Evolutionary conservation across 345 rosid genomes (phyloP).

Genomic region (Turnera subulata): DNA sequence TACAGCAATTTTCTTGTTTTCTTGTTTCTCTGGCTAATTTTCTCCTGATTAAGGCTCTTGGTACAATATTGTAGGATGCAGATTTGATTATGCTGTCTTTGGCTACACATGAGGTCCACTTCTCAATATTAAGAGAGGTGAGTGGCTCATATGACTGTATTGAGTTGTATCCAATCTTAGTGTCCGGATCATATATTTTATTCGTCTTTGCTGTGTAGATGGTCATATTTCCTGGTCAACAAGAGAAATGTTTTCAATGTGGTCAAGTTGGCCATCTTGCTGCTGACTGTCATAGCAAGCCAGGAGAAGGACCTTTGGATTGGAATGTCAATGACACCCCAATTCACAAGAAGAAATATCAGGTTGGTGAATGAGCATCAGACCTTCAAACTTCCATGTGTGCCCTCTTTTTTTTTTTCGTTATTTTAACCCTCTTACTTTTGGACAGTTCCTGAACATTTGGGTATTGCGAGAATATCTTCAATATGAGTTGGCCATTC

Average conservation of each 20-base stretch:
- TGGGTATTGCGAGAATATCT: conserved; percentile 95
- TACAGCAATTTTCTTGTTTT: background rate
- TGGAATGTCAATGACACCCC: conserved; percentile 63
- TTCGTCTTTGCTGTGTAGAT: conserved; percentile 40
- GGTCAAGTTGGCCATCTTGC: conserved; percentile 97
- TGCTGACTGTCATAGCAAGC: conserved; percentile 81
- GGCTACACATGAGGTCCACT: conserved; percentile 98
- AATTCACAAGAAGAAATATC: conserved; percentile 94
- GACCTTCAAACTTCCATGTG: background rate
- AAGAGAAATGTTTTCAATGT: conserved; percentile 84
- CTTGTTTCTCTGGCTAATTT: background rate
- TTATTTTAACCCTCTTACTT: conserved; percentile 11
- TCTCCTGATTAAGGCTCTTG: background rate
- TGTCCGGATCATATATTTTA: conserved; percentile 5
- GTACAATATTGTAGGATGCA: conserved; percentile 68
- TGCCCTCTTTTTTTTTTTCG: background rate
- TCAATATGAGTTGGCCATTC: conserved; percentile 79
- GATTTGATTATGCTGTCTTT: conserved; percentile 95
- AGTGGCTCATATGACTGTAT: conserved; percentile 11
- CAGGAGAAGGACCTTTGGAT: conserved; percentile 34
- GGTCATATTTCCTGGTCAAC: conserved; percentile 84
- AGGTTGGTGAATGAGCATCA: conserved; percentile 44
- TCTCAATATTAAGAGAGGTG: conserved; percentile 97
- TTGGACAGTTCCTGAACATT: conserved; percentile 74
- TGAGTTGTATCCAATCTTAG: conserved; percentile 7